Evolutionary conservation across 768 basidiomycete genomes (phyloP).

Genomic region (Udeniomyces megalosporus): DNA sequence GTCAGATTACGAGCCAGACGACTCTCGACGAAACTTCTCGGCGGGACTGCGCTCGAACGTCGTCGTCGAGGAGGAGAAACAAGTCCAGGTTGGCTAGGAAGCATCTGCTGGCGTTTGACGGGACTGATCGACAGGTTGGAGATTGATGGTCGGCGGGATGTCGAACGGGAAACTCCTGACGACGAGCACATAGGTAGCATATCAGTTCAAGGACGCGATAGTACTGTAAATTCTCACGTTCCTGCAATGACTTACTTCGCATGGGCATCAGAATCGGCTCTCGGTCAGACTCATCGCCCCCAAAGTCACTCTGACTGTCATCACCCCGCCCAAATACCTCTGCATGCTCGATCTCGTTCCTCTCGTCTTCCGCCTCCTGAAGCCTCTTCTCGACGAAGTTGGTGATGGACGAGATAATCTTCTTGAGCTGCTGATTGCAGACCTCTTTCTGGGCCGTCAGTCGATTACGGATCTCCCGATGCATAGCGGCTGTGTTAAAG

Average conservation of each 20-base stretch:
- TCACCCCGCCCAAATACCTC: conserved; percentile 29
- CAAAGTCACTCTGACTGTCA: conserved; percentile 29
- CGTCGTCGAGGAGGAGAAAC: conserved; percentile 18
- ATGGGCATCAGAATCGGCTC: conserved; percentile 41
- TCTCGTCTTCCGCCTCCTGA: conserved; percentile 40
- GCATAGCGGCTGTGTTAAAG: conserved; percentile 33
- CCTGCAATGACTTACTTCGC: conserved; percentile 4
- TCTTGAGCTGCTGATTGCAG: conserved; percentile 89
- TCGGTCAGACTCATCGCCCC: conserved; percentile 33
- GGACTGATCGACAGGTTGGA: conserved; percentile 17
- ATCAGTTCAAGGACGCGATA: neutral
- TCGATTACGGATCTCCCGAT: conserved; percentile 80
- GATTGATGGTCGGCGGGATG: conserved; percentile 24
- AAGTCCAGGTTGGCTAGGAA: conserved; percentile 16
- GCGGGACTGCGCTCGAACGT: conserved; percentile 18
- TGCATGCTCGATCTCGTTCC: neutral
- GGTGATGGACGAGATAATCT: conserved; percentile 87
- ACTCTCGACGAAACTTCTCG: neutral
- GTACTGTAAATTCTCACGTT: no score
- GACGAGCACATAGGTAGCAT: neutral
- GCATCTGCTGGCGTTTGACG: conserved; percentile 14
- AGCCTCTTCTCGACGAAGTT: conserved; percentile 83
- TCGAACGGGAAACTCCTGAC: conserved; percentile 3
- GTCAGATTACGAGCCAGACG: neutral
- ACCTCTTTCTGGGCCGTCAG: conserved; percentile 86